Conservation (phyloP, 345 rosid genomes). For the Theobroma cacao region DNA sequence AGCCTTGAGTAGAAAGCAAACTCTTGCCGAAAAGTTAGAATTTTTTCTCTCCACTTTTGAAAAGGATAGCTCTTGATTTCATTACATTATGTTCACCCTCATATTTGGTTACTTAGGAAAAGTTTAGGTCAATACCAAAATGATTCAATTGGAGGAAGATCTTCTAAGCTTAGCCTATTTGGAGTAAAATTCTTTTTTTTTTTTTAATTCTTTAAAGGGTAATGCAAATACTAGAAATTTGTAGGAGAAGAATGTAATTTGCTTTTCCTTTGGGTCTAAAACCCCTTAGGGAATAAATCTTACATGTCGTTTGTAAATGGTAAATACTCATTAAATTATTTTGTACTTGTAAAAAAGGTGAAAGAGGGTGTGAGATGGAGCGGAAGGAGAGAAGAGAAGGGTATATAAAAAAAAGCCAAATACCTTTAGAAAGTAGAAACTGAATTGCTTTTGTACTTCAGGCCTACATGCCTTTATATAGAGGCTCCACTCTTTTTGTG, state of each 20-base stretch:
- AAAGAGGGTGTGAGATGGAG: neutral
- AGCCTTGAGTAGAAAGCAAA: slow-evolving; percentile 15
- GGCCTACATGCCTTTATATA: neutral
- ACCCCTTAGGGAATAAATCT: no score
- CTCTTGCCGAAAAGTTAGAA: neutral
- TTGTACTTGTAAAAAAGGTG: no score
- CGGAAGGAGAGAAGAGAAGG: neutral
- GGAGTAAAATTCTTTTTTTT: neutral
- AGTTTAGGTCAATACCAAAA: neutral
- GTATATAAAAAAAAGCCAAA: neutral
- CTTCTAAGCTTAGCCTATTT: neutral
- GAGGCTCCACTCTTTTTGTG: neutral
- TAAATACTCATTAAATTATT: no score
- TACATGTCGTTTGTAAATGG: no score
- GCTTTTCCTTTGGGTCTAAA: neutral
- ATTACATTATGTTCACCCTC: neutral
- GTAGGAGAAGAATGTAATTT: neutral
- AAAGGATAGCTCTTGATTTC: neutral
- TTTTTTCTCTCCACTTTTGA: neutral
- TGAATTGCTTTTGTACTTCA: neutral
- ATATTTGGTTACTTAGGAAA: neutral
- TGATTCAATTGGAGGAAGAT: neutral
- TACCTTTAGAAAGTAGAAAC: neutral
- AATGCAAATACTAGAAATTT: no score
- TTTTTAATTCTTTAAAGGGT: no score